A percentile compares a stretch with the other conserved stretches of the same genome.
Conservation (phyloP, 2,329 filamentous ascomycete species). For the Lecanicillium sp. region DNA sequence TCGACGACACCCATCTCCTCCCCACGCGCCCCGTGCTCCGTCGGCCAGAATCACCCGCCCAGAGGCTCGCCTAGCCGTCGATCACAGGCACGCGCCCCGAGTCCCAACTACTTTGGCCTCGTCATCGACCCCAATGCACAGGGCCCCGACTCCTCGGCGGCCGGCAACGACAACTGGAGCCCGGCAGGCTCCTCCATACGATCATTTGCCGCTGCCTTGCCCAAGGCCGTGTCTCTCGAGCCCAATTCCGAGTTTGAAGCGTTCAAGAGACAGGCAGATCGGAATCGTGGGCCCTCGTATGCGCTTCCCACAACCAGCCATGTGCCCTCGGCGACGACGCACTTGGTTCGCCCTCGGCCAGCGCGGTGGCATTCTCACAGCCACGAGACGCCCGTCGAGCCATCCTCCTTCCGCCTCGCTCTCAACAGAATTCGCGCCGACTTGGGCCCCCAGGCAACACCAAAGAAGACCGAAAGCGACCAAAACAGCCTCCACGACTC, state of each 20-base stretch:
- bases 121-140: constrained; percentile 56
- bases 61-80: constrained; percentile 37
- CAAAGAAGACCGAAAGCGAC: constrained; percentile 25
- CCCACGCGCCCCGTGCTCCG: constrained; percentile 46
- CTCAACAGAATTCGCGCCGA: constrained; percentile 11
- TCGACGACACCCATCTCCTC: constrained; percentile 48
- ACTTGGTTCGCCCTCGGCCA: constrained; percentile 35
- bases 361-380: constrained; percentile 43
- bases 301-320: constrained; percentile 43
- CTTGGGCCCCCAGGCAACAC: not conserved
- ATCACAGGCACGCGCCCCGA: constrained; percentile 41
- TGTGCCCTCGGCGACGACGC: constrained; percentile 22
- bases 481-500: constrained; percentile 44
- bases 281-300: constrained; percentile 43
- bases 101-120: constrained; percentile 85
- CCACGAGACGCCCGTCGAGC: not conserved
- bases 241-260: constrained; percentile 78
- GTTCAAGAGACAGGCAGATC: constrained; percentile 67
- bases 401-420: constrained; percentile 9
- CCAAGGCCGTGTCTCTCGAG: constrained; percentile 64
- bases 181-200: constrained; percentile 64
- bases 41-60: constrained; percentile 49
- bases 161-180: constrained; percentile 69
- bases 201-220: constrained; percentile 62
- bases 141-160: constrained; percentile 55